A percentile compares a stretch with the other conserved stretches of the same genome.
Evolutionary conservation across 257 asterid genomes (phyloP).

Genomic region (Anisodus tanguticus): DNA sequence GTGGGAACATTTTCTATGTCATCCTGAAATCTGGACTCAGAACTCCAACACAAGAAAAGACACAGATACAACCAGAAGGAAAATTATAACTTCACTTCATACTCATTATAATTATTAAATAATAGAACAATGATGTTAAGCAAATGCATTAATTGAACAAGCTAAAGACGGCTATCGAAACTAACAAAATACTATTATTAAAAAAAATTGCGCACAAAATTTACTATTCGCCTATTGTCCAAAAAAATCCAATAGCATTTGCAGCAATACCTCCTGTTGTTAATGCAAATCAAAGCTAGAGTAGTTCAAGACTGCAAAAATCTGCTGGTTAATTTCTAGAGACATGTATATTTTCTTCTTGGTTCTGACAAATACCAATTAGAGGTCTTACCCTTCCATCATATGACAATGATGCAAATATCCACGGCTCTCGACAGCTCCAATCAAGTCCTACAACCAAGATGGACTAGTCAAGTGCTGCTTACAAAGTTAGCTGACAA

Average conservation of each 20-base stretch:
- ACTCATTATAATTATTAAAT: background rate
- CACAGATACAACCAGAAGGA: background rate
- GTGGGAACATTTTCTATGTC: conserved; percentile 3
- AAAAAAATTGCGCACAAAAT: background rate
- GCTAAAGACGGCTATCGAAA: background rate
- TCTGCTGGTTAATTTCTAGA: background rate
- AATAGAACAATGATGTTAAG: background rate
- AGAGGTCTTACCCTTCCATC: conserved; percentile 90
- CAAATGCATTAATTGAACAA: background rate
- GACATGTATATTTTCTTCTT: background rate
- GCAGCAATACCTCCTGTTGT: conserved; percentile 7
- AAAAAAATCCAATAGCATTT: background rate
- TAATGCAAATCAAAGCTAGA: conserved; percentile 5
- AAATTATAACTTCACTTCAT: background rate
- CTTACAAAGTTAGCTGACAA: conserved; percentile 30
- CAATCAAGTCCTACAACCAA: conserved; percentile 75
- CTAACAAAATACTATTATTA: background rate
- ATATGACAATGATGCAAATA: conserved; percentile 93
- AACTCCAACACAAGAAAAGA: conserved; percentile 22
- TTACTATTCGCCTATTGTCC: background rate
- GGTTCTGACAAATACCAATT: conserved; percentile 6
- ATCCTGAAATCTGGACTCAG: conserved; percentile 24
- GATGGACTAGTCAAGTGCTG: conserved; percentile 36
- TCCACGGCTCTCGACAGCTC: conserved; percentile 98
- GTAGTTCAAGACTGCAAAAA: background rate